These are phyloP conservation scores for Candida vaughaniae DNA, from an alignment of 805 yeast species.

Conservation along the genomic window DNA sequence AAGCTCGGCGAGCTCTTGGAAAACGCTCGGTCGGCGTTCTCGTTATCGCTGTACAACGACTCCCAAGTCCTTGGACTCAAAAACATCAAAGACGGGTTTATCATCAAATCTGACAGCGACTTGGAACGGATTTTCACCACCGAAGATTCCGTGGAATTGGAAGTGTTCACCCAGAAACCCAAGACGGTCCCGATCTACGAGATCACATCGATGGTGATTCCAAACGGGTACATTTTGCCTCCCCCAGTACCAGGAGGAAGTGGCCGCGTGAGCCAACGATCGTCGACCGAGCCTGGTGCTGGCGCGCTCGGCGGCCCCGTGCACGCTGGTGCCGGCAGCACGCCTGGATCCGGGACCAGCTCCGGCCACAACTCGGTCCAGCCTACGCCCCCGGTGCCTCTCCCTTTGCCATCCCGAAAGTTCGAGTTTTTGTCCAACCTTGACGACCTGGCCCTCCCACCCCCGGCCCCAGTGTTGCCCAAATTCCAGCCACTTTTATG, in stretches of 20 bases:
- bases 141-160: constrained; percentile 33
- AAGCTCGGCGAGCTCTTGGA: constrained; percentile 73
- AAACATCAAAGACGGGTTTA: constrained; percentile 22
- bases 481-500: constrained; percentile 31
- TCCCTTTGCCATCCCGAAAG: constrained; percentile 1
- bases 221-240: constrained; percentile 26
- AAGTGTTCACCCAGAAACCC: constrained; percentile 33
- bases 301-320: too few relatives aligned
- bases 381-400: constrained; percentile 2
- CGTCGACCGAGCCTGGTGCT: constrained; percentile 2
- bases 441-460: constrained; percentile 20
- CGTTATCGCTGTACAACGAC: constrained; percentile 20
- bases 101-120: constrained; percentile 34
- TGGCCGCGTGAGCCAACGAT: constrained; percentile 10
- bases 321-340: background rate
- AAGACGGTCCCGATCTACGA: constrained; percentile 37
- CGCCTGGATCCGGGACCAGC: constrained; percentile 4
- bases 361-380: constrained; percentile 13
- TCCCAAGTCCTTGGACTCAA: constrained; percentile 25
- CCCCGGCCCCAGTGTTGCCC: constrained; percentile 30
- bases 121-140: constrained; percentile 35
- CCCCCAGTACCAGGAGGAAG: constrained; percentile 24
- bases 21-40: constrained; percentile 73
- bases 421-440: constrained; percentile 21
- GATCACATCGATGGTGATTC: constrained; percentile 31